Conservation (phyloP, 1,284 basidiomycete species). For the Ceratobasidium sp. region DNA sequence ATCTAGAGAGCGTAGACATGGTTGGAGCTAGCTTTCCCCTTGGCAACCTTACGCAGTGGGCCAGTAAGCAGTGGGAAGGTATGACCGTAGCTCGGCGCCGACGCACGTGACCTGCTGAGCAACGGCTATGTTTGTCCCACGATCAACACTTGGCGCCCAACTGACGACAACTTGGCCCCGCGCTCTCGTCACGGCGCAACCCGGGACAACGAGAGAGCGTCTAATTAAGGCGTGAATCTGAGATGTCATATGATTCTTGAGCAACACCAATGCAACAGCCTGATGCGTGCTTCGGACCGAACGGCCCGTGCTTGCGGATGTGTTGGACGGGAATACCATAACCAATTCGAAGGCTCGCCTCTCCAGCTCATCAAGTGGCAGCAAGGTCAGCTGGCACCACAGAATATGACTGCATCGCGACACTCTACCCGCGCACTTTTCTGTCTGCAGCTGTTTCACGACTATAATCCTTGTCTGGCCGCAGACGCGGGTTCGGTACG, state of each 20-base stretch:
- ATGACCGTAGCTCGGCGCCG: too few species aligned
- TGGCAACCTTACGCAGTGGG: not conserved
- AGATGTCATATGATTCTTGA: conserved; percentile 6
- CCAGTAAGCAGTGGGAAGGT: conserved; percentile 6
- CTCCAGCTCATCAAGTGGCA: not conserved
- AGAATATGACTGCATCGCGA: not conserved
- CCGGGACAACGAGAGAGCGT: not conserved
- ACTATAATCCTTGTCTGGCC: too few species aligned
- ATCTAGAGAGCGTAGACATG: not conserved
- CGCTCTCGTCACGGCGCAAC: too few species aligned
- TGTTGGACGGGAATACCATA: conserved; percentile 20
- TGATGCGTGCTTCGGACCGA: not conserved
- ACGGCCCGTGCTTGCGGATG: not conserved
- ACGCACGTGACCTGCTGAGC: conserved; percentile 1
- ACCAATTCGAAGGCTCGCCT: conserved; percentile 5
- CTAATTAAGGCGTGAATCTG: not conserved
- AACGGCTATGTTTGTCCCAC: not conserved
- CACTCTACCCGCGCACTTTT: not conserved
- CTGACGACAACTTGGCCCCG: not conserved
- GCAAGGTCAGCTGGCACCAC: conserved; percentile 6
- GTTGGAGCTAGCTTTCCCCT: not conserved
- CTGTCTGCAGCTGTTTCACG: not conserved
- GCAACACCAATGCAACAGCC: not conserved
- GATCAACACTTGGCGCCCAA: not conserved
- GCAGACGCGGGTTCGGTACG: too few species aligned